Evolutionary conservation across 768 basidiomycete species (phyloP), one percentile per base, ranked within the genome.

Genomic region (Lactarius hatsudake): DNA sequence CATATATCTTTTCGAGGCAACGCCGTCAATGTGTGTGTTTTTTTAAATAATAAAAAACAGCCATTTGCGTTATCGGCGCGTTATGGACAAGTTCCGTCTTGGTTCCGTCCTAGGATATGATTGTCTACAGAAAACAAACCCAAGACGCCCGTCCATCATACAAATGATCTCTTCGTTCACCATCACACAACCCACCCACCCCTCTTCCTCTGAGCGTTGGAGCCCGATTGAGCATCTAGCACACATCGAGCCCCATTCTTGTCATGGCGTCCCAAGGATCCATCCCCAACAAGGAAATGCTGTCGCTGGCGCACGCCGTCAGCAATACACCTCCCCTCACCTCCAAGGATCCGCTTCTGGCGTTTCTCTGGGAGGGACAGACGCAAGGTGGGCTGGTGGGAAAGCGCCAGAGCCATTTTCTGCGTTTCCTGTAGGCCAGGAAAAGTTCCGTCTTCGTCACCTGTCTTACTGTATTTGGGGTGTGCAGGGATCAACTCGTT

Each of bases 401-500:
- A 60, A 9, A 72, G 71, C 18, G 55, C 42, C 15, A 15, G 1
- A 7, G 68, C 67, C 20, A 69, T 71, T 15, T 0, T 63, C 40
- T 51, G 15, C 38, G 62, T 58, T 48, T 71, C 70, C 2, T 69
- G 71, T 72, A 32, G 59, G 66, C 65, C 23, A 51, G 15, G 15
- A 42, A 42, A 42, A 18, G 42, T 15, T 15, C 23, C 6, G 51
- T 5, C 12, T 5, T 13, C 26, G 15, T 12, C 51, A 53, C 5
- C 23, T 26, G 12, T 12, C 48, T 53, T 53, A 53, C 51, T 28
- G 26, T 26, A n/a, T n/a, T n/a, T n/a, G n/a, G n/a, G n/a, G n/a
- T n/a, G n/a, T 18, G 2, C 53, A 73, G 73, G 64, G 65, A 55
- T 73, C 12, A 75, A 76, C 60, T 63, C 63, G 1, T 63, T 74